Percentiles rank a stretch among this genome's conserved stretches.
Evolutionary conservation across 306 rosid species (phyloP).

Genomic region (Glycine soja): DNA sequence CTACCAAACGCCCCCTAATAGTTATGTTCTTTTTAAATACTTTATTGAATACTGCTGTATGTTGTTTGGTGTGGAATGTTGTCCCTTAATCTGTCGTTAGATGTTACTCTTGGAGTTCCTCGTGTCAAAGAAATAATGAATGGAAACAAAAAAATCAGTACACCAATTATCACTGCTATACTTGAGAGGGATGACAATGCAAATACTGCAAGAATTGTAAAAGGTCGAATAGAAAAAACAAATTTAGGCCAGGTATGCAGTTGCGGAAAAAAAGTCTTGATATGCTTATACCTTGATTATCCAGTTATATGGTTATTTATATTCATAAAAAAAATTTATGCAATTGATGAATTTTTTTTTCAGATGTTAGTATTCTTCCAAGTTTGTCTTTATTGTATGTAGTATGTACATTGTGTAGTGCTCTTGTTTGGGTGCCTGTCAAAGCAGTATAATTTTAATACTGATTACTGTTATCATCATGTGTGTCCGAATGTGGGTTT

Average conservation of each 20-base stretch:
- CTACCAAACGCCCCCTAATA: neutral
- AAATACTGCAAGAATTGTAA: slow-evolving; percentile 69
- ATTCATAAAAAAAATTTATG: neutral
- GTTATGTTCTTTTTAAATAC: slow-evolving; percentile 14
- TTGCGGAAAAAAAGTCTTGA: neutral
- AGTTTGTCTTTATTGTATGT: neutral
- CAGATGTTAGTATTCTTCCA: neutral
- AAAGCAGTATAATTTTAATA: neutral
- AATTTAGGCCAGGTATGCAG: slow-evolving; percentile 80
- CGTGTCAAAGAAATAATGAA: slow-evolving; percentile 94
- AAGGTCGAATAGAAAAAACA: slow-evolving; percentile 94
- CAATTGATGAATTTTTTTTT: neutral
- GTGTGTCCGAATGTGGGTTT: too few species aligned
- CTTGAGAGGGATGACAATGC: slow-evolving; percentile 66
- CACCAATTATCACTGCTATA: slow-evolving; percentile 86
- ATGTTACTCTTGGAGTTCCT: slow-evolving; percentile 93
- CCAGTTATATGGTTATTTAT: slow-evolving; percentile 16
- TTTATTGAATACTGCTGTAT: slow-evolving; percentile 23
- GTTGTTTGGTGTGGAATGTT: slow-evolving; percentile 46
- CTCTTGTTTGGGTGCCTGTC: neutral
- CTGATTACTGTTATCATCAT: neutral
- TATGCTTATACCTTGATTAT: slow-evolving; percentile 13
- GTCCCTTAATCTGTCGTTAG: slow-evolving; percentile 67
- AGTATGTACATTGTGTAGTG: neutral
- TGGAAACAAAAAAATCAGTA: slow-evolving; percentile 76